Conservation (phyloP, 345 rosid species). For the Microcos paniculata region DNA sequence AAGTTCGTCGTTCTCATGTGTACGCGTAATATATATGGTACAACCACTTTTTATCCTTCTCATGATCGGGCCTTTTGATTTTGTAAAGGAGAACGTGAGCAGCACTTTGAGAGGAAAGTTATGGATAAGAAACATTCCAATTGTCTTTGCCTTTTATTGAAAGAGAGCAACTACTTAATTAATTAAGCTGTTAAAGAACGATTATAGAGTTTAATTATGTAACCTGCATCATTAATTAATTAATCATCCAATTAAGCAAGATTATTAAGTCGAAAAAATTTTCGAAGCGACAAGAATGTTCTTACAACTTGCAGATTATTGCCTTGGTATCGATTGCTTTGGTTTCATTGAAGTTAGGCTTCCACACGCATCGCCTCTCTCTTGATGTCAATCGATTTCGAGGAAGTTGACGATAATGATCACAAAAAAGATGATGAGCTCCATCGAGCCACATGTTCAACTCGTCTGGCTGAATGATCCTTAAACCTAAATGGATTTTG, state of each 20-base stretch:
- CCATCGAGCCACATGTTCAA: background rate
- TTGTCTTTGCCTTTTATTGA: background rate
- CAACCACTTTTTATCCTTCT: background rate
- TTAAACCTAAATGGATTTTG: background rate
- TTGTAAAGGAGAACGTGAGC: conserved; percentile 2
- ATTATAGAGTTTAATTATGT: too few relatives aligned
- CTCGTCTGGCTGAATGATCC: background rate
- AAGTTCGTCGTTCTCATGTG: background rate
- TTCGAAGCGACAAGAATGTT: too few relatives aligned
- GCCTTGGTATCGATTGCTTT: background rate
- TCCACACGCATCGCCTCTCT: conserved; percentile 28
- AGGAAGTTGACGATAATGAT: background rate
- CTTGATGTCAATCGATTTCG: background rate
- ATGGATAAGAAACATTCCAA: conserved; percentile 6
- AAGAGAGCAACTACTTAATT: too few relatives aligned
- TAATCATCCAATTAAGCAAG: too few relatives aligned
- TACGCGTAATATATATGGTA: background rate
- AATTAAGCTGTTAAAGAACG: too few relatives aligned
- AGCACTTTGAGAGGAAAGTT: background rate
- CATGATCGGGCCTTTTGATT: conserved; percentile 15
- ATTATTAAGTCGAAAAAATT: too few relatives aligned
- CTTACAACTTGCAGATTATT: background rate
- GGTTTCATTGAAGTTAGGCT: background rate
- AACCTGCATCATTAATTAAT: too few relatives aligned
- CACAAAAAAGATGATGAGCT: background rate